Conservation (phyloP, 2,329 filamentous ascomycete species). For the Colletotrichum sp. region DNA sequence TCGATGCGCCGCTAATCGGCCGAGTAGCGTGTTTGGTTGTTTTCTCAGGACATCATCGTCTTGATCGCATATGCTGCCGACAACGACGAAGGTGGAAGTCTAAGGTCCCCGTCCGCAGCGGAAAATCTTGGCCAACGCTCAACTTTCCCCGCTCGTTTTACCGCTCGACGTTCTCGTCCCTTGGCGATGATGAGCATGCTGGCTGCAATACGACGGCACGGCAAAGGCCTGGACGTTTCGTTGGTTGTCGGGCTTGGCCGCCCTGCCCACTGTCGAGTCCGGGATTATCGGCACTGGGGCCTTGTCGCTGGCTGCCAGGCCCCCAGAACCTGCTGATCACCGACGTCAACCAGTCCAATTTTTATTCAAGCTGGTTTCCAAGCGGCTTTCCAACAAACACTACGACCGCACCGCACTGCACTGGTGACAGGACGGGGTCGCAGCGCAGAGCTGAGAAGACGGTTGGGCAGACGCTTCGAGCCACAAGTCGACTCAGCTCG, state of each 20-base stretch:
- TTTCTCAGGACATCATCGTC: not conserved
- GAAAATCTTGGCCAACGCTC: not conserved
- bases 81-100: not conserved
- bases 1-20: not conserved
- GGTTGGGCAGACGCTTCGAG: not conserved
- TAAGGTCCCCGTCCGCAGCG: not conserved
- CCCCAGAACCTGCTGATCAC: constrained; percentile 6
- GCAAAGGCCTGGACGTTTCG: not conserved
- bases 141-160: not conserved
- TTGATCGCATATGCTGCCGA: not conserved
- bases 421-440: not conserved
- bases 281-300: constrained; percentile 9
- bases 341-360: constrained; percentile 16
- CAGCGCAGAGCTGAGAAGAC: not conserved
- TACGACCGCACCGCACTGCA: not conserved
- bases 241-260: not conserved
- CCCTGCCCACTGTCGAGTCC: not conserved
- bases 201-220: not conserved
- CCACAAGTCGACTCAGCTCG: not conserved
- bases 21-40: not conserved
- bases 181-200: not conserved
- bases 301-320: not conserved
- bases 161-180: not conserved
- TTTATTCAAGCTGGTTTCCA: not conserved
- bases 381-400: not conserved